Evolutionary conservation across 768 basidiomycete species (phyloP).

Genomic region (Suillus subaureus): DNA sequence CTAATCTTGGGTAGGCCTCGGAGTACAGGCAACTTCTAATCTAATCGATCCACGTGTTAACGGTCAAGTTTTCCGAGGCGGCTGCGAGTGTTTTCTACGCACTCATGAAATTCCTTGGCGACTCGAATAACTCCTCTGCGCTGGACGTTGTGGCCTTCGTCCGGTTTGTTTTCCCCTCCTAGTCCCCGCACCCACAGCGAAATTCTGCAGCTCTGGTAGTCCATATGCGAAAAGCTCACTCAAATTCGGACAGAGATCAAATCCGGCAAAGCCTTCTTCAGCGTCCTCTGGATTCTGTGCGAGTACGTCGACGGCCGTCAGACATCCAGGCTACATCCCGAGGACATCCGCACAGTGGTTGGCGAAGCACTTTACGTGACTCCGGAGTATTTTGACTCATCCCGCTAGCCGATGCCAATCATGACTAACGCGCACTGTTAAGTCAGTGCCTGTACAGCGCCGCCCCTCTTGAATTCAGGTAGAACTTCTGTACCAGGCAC

Average conservation of each 20-base stretch:
- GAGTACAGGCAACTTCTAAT: conserved; percentile 97
- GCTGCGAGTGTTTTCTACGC: conserved; percentile 94
- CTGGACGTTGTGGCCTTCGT: neutral
- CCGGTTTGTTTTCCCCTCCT: neutral
- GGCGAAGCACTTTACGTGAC: neutral
- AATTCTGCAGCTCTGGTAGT: conserved; percentile 81
- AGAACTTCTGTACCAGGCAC: neutral
- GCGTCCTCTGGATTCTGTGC: conserved; percentile 93
- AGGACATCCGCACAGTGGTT: neutral
- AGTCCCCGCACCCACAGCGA: conserved; percentile 51
- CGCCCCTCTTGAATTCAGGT: neutral
- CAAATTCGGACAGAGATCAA: conserved; percentile 82
- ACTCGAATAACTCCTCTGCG: conserved; percentile 28
- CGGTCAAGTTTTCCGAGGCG: conserved; percentile 95
- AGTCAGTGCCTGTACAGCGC: too few relatives aligned
- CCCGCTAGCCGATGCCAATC: neutral
- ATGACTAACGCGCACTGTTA: neutral
- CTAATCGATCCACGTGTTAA: conserved; percentile 94
- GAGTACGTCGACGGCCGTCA: conserved; percentile 25
- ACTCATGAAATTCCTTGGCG: conserved; percentile 91
- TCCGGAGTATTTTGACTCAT: neutral
- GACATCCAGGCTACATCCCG: conserved; percentile 66
- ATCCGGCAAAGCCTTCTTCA: conserved; percentile 95
- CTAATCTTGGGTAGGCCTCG: conserved; percentile 57
- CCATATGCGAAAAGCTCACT: conserved; percentile 85